Percentiles rank a stretch among this genome's conserved stretches.
Conservation (phyloP, 345 rosid genomes). For the Barbarea vulgaris region DNA sequence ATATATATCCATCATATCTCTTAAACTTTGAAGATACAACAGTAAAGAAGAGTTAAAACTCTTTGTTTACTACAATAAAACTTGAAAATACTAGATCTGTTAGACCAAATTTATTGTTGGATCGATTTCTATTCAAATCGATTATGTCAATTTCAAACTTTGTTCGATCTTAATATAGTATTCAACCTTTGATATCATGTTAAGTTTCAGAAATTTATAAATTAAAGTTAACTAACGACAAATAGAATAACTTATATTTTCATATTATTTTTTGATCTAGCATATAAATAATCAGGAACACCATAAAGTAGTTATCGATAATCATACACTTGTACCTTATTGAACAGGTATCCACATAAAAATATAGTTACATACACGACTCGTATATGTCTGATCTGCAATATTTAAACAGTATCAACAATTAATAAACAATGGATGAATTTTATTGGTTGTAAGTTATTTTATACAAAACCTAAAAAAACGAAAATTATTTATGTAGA, state of each 20-base stretch:
- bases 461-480: neutral
- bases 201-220: too few relatives aligned
- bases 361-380: neutral
- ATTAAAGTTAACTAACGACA: too few relatives aligned
- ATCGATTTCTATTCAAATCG: neutral
- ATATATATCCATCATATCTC: too few relatives aligned
- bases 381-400: neutral
- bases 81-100: too few relatives aligned
- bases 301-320: neutral
- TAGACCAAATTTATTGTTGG: too few relatives aligned
- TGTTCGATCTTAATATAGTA: neutral
- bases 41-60: too few relatives aligned
- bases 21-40: too few relatives aligned
- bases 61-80: too few relatives aligned
- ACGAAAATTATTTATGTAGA: neutral
- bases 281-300: neutral
- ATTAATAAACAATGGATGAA: neutral
- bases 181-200: too few relatives aligned
- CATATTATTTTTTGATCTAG: neutral
- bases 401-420: neutral
- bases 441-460: neutral
- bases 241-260: too few relatives aligned
- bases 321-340: neutral
- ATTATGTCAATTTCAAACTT: too few relatives aligned
- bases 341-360: neutral